Evolutionary conservation across 2,329 filamentous ascomycete species (phyloP).

Genomic region (Zymoseptoria crescenta): DNA sequence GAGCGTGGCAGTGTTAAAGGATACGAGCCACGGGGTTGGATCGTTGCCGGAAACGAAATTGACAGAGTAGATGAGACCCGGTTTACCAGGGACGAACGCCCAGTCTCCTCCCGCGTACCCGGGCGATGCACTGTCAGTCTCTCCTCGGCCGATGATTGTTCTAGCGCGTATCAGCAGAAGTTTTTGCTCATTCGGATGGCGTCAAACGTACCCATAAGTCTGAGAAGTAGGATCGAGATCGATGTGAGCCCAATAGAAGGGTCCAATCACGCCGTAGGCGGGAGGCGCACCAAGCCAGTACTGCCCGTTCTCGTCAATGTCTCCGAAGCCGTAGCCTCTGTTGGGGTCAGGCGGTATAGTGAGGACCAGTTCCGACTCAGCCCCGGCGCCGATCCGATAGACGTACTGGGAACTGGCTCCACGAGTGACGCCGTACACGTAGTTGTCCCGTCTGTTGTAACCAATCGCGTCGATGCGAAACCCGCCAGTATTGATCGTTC

Average conservation of each 20-base stretch:
- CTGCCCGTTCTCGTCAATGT: conserved; percentile 4
- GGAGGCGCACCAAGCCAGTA: conserved; percentile 1
- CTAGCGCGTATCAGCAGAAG: not conserved
- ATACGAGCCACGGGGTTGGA: not conserved
- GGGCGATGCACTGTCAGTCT: not conserved
- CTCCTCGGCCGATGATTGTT: not conserved
- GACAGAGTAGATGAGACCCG: not conserved
- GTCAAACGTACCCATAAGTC: not conserved
- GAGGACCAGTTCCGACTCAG: not conserved
- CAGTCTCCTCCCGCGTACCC: not conserved
- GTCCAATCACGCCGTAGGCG: not conserved
- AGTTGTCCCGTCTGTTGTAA: conserved; percentile 3
- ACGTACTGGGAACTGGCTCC: not conserved
- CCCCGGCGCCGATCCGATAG: not conserved
- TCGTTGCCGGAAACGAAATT: not conserved
- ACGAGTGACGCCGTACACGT: conserved; percentile 1
- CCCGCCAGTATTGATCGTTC: not conserved
- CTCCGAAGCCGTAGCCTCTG: not conserved
- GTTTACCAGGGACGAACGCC: conserved; percentile 4
- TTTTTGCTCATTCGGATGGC: not conserved
- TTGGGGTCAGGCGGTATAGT: not conserved
- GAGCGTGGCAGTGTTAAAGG: not conserved
- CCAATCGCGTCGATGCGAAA: conserved; percentile 4
- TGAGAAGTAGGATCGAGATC: not conserved
- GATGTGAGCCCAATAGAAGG: not conserved